Percentiles rank a stretch among this genome's conserved stretches.
phyloP scores from a whole-genome alignment of 495 filamentous ascomycete genomes.

The Hypoxylon fragiforme region DNA sequence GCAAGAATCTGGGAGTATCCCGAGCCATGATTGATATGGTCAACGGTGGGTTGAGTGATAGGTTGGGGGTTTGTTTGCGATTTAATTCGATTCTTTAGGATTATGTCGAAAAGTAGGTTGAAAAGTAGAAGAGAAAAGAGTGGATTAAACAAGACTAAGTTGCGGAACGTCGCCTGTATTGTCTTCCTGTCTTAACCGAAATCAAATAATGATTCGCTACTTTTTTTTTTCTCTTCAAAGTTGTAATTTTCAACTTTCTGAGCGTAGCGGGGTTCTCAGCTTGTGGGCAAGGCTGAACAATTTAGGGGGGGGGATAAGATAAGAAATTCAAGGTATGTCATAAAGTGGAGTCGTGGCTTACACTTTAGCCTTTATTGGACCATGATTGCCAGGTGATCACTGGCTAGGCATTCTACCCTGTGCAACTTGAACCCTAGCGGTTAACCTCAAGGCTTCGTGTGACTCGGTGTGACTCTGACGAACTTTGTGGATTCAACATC shows the following conservation, averaged over 20 bases:
- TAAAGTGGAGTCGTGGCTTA: slow-evolving; percentile 17
- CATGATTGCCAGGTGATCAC: too few relatives aligned
- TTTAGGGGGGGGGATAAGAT: not conserved
- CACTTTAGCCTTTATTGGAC: too few relatives aligned
- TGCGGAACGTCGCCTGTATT: slow-evolving; percentile 5
- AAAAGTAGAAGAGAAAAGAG: not conserved
- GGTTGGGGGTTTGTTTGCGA: not conserved
- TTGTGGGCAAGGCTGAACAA: slow-evolving; percentile 33
- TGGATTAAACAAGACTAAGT: not conserved
- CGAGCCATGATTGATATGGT: slow-evolving; percentile 70
- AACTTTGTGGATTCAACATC: too few relatives aligned
- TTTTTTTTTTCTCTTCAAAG: slow-evolving; percentile 10
- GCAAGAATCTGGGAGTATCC: slow-evolving; percentile 78
- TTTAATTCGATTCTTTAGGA: not conserved
- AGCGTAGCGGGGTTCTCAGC: slow-evolving; percentile 23
- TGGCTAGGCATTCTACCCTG: too few relatives aligned
- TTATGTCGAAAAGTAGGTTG: not conserved
- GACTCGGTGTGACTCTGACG: too few relatives aligned
- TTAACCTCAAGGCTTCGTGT: too few relatives aligned
- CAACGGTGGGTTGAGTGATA: not conserved
- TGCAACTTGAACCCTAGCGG: too few relatives aligned
- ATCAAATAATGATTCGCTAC: slow-evolving; percentile 3
- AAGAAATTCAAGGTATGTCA: not conserved
- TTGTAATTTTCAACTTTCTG: slow-evolving; percentile 30
- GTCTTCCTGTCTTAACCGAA: slow-evolving; percentile 2